These are phyloP conservation scores for Saccharomyces hybrid DNA, from an alignment of 1,139 yeast genomes.

Conservation along the genomic window DNA sequence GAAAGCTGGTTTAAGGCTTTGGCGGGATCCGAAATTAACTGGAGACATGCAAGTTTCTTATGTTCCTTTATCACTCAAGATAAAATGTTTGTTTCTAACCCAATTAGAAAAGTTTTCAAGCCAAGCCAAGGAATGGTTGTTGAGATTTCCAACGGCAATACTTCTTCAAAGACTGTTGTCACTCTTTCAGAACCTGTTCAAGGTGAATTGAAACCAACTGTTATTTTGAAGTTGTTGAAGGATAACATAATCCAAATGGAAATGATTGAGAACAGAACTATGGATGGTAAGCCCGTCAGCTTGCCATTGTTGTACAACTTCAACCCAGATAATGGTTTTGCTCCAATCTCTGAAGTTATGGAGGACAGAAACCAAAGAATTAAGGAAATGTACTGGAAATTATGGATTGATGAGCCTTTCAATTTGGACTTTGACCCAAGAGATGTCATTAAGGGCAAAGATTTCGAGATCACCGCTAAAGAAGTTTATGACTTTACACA, in stretches of 20 bases:
- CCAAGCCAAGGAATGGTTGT: slow-evolving; percentile 56
- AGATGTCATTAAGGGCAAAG: slow-evolving; percentile 56
- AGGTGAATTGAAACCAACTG: slow-evolving; percentile 66
- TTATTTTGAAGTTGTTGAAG: slow-evolving; percentile 48
- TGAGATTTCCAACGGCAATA: slow-evolving; percentile 48
- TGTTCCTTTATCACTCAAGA: slow-evolving; percentile 82
- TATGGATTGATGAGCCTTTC: slow-evolving; percentile 84
- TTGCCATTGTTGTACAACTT: slow-evolving; percentile 74
- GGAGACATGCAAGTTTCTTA: slow-evolving; percentile 89
- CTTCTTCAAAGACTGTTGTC: slow-evolving; percentile 50
- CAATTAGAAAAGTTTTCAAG: slow-evolving; percentile 69
- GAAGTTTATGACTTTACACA: slow-evolving; percentile 90
- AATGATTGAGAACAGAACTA: slow-evolving; percentile 84
- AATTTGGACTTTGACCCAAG: slow-evolving; percentile 59
- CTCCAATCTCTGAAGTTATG: slow-evolving; percentile 88
- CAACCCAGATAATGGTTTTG: slow-evolving; percentile 82
- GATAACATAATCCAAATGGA: slow-evolving; percentile 49
- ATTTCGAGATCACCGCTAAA: slow-evolving; percentile 61
- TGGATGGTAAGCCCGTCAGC: slow-evolving; percentile 63
- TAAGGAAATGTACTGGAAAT: slow-evolving; percentile 93
- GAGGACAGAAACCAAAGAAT: slow-evolving; percentile 87
- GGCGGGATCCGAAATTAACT: slow-evolving; percentile 71
- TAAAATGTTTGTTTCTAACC: slow-evolving; percentile 66
- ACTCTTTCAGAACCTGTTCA: slow-evolving; percentile 63
- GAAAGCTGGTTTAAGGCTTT: slow-evolving; percentile 69